phyloP scores from a whole-genome alignment of 148 eudicot genomes.

The Rhododendron mucronatum region DNA sequence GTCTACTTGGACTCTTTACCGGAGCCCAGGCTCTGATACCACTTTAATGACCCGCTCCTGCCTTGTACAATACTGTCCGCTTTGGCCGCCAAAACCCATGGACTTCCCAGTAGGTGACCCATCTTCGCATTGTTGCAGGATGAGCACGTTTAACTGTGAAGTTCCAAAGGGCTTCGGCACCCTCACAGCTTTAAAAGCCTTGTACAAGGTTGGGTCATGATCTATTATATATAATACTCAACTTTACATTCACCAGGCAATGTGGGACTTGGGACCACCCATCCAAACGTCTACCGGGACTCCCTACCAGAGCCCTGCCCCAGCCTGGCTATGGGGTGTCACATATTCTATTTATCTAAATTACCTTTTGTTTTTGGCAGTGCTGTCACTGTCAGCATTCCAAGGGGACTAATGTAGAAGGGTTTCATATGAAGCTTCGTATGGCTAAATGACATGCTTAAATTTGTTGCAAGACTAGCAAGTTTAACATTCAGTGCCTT shows the following conservation, averaged over 20 bases:
- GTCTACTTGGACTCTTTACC: background rate
- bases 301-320: background rate
- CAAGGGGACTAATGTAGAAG: background rate
- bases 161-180: background rate
- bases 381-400: background rate
- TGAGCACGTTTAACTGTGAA: background rate
- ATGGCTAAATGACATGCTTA: background rate
- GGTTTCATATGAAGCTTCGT: background rate
- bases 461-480: background rate
- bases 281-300: background rate
- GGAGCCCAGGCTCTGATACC: background rate
- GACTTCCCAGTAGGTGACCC: background rate
- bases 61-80: background rate
- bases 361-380: background rate
- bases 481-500: background rate
- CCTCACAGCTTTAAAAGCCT: background rate
- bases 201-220: background rate
- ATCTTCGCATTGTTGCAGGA: background rate
- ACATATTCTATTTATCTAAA: background rate
- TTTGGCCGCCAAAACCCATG: background rate
- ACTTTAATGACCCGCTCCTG: background rate
- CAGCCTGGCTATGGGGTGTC: background rate
- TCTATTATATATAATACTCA: too few relatives aligned
- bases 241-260: background rate
- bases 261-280: background rate